These are phyloP conservation scores for Trypanosoma congolense DNA, from an alignment of 208 protist species.

Conservation along the genomic window DNA sequence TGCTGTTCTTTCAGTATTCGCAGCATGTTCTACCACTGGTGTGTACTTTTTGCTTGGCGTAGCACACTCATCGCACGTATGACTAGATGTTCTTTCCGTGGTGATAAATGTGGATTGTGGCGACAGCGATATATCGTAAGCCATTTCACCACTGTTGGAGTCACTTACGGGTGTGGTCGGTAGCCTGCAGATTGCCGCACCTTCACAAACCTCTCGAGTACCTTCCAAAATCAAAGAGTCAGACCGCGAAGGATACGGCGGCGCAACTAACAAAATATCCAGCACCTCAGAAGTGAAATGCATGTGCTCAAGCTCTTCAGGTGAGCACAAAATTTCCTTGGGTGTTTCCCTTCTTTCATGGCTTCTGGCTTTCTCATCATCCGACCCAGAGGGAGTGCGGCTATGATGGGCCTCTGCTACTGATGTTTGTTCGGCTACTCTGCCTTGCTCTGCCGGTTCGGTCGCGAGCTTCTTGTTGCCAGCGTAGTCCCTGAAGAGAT, in stretches of 20 bases:
- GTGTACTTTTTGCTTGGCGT: no score
- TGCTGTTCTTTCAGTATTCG: background rate
- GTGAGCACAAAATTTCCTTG: conserved; percentile 10
- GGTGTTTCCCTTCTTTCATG: background rate
- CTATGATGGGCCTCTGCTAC: background rate
- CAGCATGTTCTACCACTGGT: no score
- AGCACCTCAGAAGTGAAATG: background rate
- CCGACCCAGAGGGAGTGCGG: background rate
- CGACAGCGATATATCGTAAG: no score
- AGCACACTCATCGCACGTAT: no score
- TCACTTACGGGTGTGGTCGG: no score
- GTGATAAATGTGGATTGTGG: no score
- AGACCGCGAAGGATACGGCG: background rate
- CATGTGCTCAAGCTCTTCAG: conserved; percentile 15
- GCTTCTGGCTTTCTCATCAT: background rate
- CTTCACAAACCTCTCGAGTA: no score
- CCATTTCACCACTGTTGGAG: no score
- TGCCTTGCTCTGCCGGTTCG: background rate
- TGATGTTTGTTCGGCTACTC: background rate
- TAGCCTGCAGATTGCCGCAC: no score
- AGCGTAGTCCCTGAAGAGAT: conserved; percentile 58
- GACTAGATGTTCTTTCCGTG: no score
- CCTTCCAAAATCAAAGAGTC: no score
- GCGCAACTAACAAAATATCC: conserved; percentile 11
- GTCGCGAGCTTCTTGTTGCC: background rate